phyloP scores from a whole-genome alignment of 2,329 filamentous ascomycete species.

The Bipolaris sorokiniana region DNA sequence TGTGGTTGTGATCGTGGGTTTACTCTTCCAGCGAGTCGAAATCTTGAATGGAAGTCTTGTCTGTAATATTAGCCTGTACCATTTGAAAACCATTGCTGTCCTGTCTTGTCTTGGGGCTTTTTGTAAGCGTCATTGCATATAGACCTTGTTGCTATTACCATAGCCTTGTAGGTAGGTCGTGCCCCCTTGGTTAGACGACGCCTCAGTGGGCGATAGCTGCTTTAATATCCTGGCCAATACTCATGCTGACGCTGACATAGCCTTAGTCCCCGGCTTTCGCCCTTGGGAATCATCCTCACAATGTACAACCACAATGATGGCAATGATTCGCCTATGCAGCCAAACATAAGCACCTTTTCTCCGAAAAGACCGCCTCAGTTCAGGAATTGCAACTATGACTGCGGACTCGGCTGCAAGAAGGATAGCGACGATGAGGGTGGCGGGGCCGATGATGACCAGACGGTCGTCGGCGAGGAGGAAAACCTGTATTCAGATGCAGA shows the following conservation, averaged over 20 bases:
- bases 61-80: conserved; percentile 11
- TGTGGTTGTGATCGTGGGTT: background rate
- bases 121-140: background rate
- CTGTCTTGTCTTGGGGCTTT: background rate
- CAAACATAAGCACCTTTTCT: background rate
- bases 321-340: background rate
- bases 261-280: background rate
- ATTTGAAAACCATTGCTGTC: background rate
- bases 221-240: background rate
- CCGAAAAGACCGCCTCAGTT: conserved; percentile 26
- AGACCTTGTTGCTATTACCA: background rate
- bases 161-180: background rate
- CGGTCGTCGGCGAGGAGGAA: conserved; percentile 6
- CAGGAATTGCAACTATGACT: conserved; percentile 33
- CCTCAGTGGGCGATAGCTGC: background rate
- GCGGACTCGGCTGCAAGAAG: conserved; percentile 29
- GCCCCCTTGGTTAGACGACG: background rate
- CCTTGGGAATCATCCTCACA: background rate
- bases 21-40: background rate
- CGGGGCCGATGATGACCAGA: conserved; percentile 14
- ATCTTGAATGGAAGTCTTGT: background rate
- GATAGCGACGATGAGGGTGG: conserved; percentile 18
- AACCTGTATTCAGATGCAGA: background rate
- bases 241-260: background rate
- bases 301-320: conserved; percentile 8